Evolutionary conservation across 1,139 yeast species (phyloP), one percentile per base, ranked within the genome.

Genomic region (Taphrina flavorubra): DNA sequence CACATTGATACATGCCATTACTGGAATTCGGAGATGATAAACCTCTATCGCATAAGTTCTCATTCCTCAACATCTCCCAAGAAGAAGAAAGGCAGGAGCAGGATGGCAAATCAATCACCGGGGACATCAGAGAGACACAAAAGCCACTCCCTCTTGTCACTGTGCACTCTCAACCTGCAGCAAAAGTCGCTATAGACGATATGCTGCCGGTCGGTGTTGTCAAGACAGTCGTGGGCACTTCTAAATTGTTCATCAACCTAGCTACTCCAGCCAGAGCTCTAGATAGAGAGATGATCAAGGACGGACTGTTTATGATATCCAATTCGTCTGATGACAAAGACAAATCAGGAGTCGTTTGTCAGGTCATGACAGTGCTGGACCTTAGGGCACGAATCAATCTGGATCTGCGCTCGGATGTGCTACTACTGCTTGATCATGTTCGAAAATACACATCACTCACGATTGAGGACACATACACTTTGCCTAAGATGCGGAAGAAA

Each of bases 401-500:
- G 42, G 62, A 46, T n/a, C 10, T 40, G 34, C 16, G 37, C 46
- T n/a, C 37, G 20, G 47, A 39, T 46, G 53, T 58, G 31, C 18
- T n/a, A 16, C 10, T 13, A 7, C 11, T 58, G 10, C 42, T 58
- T 7, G 20, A 25, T 31, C 25, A 25, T 36, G 40, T 58, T 5
- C 18, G 53, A 20, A 13, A 13, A 10, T 6, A 10, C 7, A n/a
- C 36, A 13, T n/a, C 7, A 6, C 42, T 44, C 18, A 39, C 6
- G 1, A 13, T 58, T 13, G 25, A 40, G 6, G 11, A 25, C 14
- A 58, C 42, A 25, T 58, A 31, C n/a, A 58, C 51, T 8, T 44
- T 58, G 20, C 62, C 62, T 6, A 58, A 25, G 40, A 58, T 58
- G 62, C 10, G 51, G 13, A 58, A 44, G 42, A 58, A 58, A 46